Evolutionary conservation across 768 basidiomycete species (phyloP).

Genomic region (Psilocybe tampanensis): DNA sequence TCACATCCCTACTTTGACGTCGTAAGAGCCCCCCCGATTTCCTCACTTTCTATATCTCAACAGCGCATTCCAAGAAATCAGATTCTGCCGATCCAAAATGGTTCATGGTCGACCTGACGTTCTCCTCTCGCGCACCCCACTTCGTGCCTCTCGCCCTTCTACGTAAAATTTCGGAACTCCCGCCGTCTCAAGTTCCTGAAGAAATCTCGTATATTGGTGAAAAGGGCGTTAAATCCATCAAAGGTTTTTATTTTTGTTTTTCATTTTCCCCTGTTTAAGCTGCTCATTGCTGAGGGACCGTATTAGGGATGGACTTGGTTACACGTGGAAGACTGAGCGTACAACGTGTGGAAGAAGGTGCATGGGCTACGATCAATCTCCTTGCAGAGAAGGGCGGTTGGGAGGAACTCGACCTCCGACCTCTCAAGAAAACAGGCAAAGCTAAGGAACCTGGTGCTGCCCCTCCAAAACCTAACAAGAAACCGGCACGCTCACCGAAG

Average conservation of each 20-base stretch:
- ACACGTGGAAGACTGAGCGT: conserved; percentile 86
- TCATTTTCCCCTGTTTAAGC: no score
- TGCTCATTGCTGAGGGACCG: no score
- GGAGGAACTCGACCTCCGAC: conserved; percentile 52
- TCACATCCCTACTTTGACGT: conserved; percentile 82
- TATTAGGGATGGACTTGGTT: conserved; percentile 81
- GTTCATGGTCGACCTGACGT: conserved; percentile 90
- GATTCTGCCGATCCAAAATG: conserved; percentile 77
- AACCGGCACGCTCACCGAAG: background rate
- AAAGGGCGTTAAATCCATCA: conserved; percentile 62
- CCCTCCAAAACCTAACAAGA: background rate
- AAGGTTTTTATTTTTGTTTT: no score
- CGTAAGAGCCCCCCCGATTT: conserved; percentile 35
- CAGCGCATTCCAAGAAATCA: conserved; percentile 56
- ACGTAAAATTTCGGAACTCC: conserved; percentile 55
- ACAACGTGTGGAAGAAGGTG: conserved; percentile 68
- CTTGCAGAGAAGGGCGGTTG: conserved; percentile 81
- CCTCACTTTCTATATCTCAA: background rate
- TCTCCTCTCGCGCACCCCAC: conserved; percentile 62
- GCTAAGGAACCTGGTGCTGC: background rate
- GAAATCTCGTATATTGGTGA: conserved; percentile 69
- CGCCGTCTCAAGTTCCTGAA: conserved; percentile 41
- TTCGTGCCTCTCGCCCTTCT: conserved; percentile 82
- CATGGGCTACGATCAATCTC: conserved; percentile 62
- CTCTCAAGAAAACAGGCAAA: conserved; percentile 20